A percentile compares a stretch with the other conserved stretches of the same genome.
Evolutionary conservation across 345 rosid species (phyloP).

Genomic region (Pistacia atlantica): DNA sequence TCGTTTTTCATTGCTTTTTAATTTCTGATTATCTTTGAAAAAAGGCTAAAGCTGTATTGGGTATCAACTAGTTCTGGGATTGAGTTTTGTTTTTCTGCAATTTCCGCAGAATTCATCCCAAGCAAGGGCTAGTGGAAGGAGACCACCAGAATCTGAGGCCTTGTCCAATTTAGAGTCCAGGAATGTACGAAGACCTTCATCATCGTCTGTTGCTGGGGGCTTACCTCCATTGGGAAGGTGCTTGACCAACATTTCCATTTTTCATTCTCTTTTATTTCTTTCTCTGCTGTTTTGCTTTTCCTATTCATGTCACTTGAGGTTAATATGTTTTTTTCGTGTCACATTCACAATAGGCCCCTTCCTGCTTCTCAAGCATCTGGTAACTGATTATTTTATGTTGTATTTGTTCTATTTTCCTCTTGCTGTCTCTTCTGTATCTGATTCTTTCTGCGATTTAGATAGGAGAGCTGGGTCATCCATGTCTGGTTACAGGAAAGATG

Average conservation of each 20-base stretch:
- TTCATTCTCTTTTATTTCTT: neutral
- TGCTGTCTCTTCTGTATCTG: constrained; percentile 17
- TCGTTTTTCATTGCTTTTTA: neutral
- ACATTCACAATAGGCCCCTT: constrained; percentile 44
- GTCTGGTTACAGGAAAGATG: constrained; percentile 79
- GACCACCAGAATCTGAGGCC: constrained; percentile 60
- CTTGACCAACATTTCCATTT: constrained; percentile 13
- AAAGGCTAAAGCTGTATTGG: neutral
- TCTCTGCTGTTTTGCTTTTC: neutral
- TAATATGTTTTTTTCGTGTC: constrained; percentile 16
- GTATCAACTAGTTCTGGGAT: neutral
- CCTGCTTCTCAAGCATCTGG: constrained; percentile 68
- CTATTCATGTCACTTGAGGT: constrained; percentile 5
- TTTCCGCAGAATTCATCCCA: constrained; percentile 64
- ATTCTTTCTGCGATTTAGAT: constrained; percentile 40
- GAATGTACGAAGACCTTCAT: constrained; percentile 61
- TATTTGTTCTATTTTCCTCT: neutral
- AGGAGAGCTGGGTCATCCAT: constrained; percentile 81
- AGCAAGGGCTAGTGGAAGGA: constrained; percentile 65
- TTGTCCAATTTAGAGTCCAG: constrained; percentile 62
- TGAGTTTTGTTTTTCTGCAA: neutral
- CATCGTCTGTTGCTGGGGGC: constrained; percentile 83
- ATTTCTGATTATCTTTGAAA: constrained; percentile 8
- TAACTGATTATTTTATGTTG: constrained; percentile 38
- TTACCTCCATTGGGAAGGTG: constrained; percentile 94